Percentiles rank a stretch among this genome's conserved stretches.
phyloP scores from a whole-genome alignment of 2,329 filamentous ascomycete species.

The Leptoxyphium fumago region DNA sequence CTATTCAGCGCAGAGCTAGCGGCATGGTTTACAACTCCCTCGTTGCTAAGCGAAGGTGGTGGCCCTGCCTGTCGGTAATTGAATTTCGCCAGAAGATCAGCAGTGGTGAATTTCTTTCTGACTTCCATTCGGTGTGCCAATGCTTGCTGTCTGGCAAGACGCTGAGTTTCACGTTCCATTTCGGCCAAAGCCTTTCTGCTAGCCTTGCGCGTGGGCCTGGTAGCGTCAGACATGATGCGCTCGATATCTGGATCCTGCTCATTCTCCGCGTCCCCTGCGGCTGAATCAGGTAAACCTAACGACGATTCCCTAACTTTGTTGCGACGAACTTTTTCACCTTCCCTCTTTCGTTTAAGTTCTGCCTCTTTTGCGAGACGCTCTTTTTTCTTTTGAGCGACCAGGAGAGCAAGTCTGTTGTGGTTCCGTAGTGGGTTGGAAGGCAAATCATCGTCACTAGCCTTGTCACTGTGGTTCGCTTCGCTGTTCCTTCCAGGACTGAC shows the following conservation, averaged over 20 bases:
- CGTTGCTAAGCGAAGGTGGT: background rate
- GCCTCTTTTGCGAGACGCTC: slow-evolving; percentile 15
- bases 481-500: slow-evolving; percentile 15
- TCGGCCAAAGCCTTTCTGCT: slow-evolving; percentile 92
- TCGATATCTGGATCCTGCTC: slow-evolving; percentile 11
- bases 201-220: slow-evolving; percentile 63
- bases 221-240: slow-evolving; percentile 22
- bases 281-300: slow-evolving; percentile 13
- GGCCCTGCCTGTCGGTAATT: slow-evolving; percentile 36
- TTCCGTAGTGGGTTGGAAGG: slow-evolving; percentile 8
- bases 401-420: slow-evolving; percentile 15
- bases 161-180: slow-evolving; percentile 88
- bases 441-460: slow-evolving; percentile 9
- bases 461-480: slow-evolving; percentile 9
- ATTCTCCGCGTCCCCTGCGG: slow-evolving; percentile 9
- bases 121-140: slow-evolving; percentile 74
- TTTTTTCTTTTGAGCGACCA: slow-evolving; percentile 18
- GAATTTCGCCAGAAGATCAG: slow-evolving; percentile 70
- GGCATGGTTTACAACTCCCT: slow-evolving; percentile 4
- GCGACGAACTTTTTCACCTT: slow-evolving; percentile 1
- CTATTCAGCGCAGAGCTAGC: slow-evolving; percentile 17
- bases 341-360: slow-evolving; percentile 1
- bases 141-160: slow-evolving; percentile 79
- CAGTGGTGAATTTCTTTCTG: slow-evolving; percentile 78
- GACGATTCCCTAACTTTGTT: slow-evolving; percentile 8